Evolutionary conservation across 495 filamentous ascomycete species (phyloP), one percentile per base, ranked within the genome.

Genomic region (Aspergillus avenaceus): DNA sequence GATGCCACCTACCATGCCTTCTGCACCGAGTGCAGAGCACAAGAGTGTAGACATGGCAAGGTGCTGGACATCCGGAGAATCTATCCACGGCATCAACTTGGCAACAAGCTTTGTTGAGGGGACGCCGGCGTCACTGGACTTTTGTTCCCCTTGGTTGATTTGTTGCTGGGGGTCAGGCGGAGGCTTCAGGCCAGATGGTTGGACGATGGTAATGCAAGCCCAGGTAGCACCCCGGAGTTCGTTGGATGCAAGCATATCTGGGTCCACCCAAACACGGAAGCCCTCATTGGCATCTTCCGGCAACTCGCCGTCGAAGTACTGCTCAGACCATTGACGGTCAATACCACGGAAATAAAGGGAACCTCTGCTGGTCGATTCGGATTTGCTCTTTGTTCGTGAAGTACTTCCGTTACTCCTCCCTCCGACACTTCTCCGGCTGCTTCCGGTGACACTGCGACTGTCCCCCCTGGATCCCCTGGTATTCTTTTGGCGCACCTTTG

Each of bases 1-100:
- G 49, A 97, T 81, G 13, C 90, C 90, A n/a, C 93, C 93, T 18
- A 96, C 87, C 21, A 96, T 75, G 3, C 81, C 83, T 29, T 81
- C 69, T 23, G 80, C 80, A 8, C 82, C 80, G 25, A 98, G 76
- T 4, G 84, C 77, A 6, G 80, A 79, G 59, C 87, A 91, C 7
- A 98, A 68, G 3, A 84, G 61, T 2, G 83, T 78, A 11, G 93
- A 97, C 25, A 97, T 75, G 14, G 86, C 87, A 51, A 77, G 77
- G 49, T 92, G 89, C 42, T 82, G 80, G 22, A 77, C 81, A 58
- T 95, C 87, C 3, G 92, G 91, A 0, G 90, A 87, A 59, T 95
- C 87, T 27, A 91, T 81, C 95, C 95, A 98, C 1, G 79, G 67
- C 41, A 79, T 63, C 4, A 96, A 59, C 43, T 79, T 82, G 22